Conservation (phyloP, 2,329 filamentous ascomycete genomes). For the Simplicillium sp. region DNA sequence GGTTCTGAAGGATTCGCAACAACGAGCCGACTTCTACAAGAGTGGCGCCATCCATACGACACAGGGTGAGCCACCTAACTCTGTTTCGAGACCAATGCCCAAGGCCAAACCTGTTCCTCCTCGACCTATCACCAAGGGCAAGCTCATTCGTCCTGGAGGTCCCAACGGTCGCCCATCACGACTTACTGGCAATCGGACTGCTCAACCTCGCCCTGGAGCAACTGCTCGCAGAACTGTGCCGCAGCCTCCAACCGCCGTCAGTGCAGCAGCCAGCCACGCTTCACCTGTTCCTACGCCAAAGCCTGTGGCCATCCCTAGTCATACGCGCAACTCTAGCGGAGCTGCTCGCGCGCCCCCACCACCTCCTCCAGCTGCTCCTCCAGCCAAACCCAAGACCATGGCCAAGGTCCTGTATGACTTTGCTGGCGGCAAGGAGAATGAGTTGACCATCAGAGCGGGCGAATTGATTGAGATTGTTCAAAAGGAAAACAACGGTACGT, state of each 20-base stretch:
- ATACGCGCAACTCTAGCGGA: constrained; percentile 45
- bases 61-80: constrained; percentile 73
- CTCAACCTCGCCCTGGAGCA: constrained; percentile 32
- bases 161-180: constrained; percentile 73
- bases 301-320: constrained; percentile 28
- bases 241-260: constrained; percentile 22
- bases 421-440: constrained; percentile 71
- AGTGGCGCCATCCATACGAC: constrained; percentile 83
- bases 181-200: constrained; percentile 40
- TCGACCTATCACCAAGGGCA: constrained; percentile 86
- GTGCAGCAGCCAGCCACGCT: constrained; percentile 15
- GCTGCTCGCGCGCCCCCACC: constrained; percentile 50
- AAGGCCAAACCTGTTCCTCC: constrained; percentile 78
- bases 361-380: constrained; percentile 58
- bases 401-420: constrained; percentile 94
- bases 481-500: constrained; percentile 87
- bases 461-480: constrained; percentile 84
- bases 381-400: constrained; percentile 56
- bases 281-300: constrained; percentile 9
- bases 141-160: constrained; percentile 85
- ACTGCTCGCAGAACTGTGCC: constrained; percentile 19
- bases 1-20: constrained; percentile 75
- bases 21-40: constrained; percentile 81
- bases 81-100: constrained; percentile 74
- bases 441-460: constrained; percentile 70